Base-by-base conservation (phyloP, 108 stramenopile genomes). In the Pseudonitzschia delicatissima region DNA sequence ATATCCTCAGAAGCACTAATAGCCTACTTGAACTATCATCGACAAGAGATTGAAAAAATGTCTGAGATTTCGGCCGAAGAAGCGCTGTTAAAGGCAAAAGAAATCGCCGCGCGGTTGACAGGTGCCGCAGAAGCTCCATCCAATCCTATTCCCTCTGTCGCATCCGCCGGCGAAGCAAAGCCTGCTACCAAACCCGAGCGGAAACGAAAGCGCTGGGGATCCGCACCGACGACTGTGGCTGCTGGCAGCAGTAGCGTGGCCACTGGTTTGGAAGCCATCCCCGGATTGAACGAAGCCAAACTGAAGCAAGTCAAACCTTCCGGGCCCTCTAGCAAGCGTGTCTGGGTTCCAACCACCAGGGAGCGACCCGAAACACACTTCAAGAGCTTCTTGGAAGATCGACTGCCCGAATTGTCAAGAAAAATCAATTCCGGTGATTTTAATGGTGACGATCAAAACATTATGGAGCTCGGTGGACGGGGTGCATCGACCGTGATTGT, bases 41-140 rank as follows among this genome's bases (percentile, higher is more conserved):
- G 0, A 59, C 34, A 36, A 36, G 6, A 61, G 35, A 39, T 39
- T 39, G 23, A 8, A 61, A 61, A 20, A 42, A 61, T 42, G 60
- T 40, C 39, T n/a, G 26, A 26, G 23, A 77, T 73, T 6, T 65
- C 79, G 34, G 80, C 85, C 5, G 82, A 86, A 47, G 90, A 94
- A 47, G 92, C 92, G 32, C 69, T 89, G 8, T 76, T 84, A 39
- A 72, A 81, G 44, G 92, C 92, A 67, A 91, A 84, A 72, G 88
- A 82, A 29, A 89, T 94, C 66, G 92, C 92, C 9, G 87, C 89
- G 33, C 79, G 85, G 5, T 74, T 93, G 45, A 73, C 76, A 4
- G 82, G 84, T 6, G 60, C 47, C n/a, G 67, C 65, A 35, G 33
- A 40, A 39, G 37, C 26, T 29, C 39, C 32, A 62, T 48, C 47